These are phyloP conservation scores for Pueraria montana DNA, from an alignment of 306 rosid species.

Conservation along the genomic window DNA sequence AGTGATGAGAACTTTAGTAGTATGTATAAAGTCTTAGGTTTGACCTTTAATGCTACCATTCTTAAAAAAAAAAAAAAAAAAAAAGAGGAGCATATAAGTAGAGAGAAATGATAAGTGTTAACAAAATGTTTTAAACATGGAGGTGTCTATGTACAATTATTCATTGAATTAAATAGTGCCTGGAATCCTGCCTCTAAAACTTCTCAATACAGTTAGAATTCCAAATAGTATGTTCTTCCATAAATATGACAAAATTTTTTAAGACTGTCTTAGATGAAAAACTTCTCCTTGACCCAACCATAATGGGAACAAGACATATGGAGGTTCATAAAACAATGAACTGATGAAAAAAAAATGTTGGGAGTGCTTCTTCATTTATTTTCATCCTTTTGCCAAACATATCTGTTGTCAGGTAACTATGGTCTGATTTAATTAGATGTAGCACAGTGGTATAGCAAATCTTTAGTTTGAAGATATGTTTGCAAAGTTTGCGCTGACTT, in stretches of 20 bases:
- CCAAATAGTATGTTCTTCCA: background rate
- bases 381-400: background rate
- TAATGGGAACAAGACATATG: background rate
- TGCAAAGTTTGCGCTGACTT: conserved; percentile 49
- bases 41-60: too few relatives aligned
- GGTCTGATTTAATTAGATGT: conserved; percentile 23
- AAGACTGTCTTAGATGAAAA: background rate
- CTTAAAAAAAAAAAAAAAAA: too few relatives aligned
- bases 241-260: background rate
- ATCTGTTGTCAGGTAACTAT: background rate
- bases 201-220: background rate
- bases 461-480: conserved; percentile 47
- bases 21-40: too few relatives aligned
- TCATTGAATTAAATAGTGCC: conserved; percentile 34
- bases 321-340: background rate
- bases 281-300: background rate
- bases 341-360: background rate
- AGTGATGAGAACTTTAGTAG: too few relatives aligned
- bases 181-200: conserved; percentile 26
- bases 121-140: background rate
- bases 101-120: too few relatives aligned
- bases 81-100: too few relatives aligned
- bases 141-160: background rate
- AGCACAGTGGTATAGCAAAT: conserved; percentile 8
- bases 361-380: background rate